Percentiles rank a stretch among this genome's conserved stretches.
These are phyloP conservation scores for Calophaca sinica DNA, from an alignment of 306 rosid species.

Conservation along the genomic window DNA sequence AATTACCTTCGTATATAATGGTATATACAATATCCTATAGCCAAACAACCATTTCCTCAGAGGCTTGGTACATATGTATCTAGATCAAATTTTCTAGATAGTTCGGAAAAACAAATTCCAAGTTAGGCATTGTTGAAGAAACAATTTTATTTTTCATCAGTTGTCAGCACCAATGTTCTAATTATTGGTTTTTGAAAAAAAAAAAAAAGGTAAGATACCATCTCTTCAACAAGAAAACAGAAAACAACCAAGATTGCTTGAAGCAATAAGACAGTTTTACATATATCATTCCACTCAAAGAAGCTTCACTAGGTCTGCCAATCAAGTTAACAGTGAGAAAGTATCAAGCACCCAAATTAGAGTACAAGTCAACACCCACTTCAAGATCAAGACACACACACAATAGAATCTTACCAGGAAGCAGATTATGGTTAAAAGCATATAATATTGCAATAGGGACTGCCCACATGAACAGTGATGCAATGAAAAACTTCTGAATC, in stretches of 20 bases:
- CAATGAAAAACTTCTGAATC: slow-evolving; percentile 67
- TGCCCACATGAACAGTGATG: slow-evolving; percentile 65
- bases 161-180: slow-evolving; percentile 11
- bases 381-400: slow-evolving; percentile 17
- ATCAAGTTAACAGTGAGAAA: slow-evolving; percentile 1
- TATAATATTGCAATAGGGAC: slow-evolving; percentile 74
- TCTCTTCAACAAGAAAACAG: too few relatives aligned
- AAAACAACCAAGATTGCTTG: too few relatives aligned
- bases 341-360: slow-evolving; percentile 18
- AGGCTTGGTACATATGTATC: not conserved
- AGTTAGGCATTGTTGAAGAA: slow-evolving; percentile 40
- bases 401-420: slow-evolving; percentile 70
- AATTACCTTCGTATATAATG: too few relatives aligned
- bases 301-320: not conserved
- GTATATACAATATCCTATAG: too few relatives aligned
- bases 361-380: not conserved
- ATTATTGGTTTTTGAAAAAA: slow-evolving; percentile 14
- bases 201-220: not conserved
- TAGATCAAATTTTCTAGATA: not conserved
- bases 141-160: not conserved
- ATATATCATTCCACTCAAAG: not conserved
- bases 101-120: slow-evolving; percentile 36
- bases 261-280: not conserved
- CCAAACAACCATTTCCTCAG: too few relatives aligned
- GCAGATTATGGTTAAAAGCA: slow-evolving; percentile 72